Evolutionary conservation across 31 red algal species (phyloP).

Genomic region (Asparagopsis taxiformis): DNA sequence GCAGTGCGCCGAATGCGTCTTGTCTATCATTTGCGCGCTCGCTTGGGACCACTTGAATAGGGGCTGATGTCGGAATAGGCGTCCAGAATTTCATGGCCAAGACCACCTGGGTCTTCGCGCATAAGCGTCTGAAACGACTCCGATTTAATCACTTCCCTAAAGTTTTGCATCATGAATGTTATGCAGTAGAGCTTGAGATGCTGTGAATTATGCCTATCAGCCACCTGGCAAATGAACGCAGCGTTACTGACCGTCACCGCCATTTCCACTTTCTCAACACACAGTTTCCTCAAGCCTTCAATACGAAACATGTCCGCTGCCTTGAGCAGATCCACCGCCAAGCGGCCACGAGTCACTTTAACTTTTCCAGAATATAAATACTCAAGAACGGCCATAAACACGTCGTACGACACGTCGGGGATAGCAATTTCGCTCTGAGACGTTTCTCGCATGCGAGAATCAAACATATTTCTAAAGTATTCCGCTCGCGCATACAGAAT

Average conservation of each 20-base stretch:
- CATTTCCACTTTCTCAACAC: constrained; percentile 80
- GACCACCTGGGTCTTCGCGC: constrained; percentile 76
- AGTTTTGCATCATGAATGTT: too few species aligned
- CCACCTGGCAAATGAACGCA: constrained; percentile 84
- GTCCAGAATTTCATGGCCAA: constrained; percentile 78
- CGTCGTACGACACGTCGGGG: constrained; percentile 69
- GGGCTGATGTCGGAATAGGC: constrained; percentile 71
- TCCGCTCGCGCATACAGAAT: constrained; percentile 83
- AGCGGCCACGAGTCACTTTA: constrained; percentile 27
- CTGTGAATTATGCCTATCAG: constrained; percentile 67
- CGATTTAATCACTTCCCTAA: too few species aligned
- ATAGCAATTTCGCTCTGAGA: constrained; percentile 66
- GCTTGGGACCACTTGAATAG: constrained; percentile 41
- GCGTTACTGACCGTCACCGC: constrained; percentile 75
- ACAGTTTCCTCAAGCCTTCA: constrained; percentile 76
- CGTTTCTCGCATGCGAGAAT: constrained; percentile 82
- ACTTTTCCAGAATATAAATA: constrained; percentile 78
- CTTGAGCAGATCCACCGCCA: too few species aligned
- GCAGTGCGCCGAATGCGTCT: too few species aligned
- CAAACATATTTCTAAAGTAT: constrained; percentile 94
- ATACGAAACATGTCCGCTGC: constrained; percentile 91
- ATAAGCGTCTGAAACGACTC: too few species aligned
- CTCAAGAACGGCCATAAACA: constrained; percentile 74
- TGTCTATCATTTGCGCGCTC: constrained; percentile 50
- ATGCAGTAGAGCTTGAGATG: too few species aligned